Evolutionary conservation across 805 yeast species (phyloP), one percentile per base, ranked within the genome.

Genomic region (Maudiozyma pseudohumilis): DNA sequence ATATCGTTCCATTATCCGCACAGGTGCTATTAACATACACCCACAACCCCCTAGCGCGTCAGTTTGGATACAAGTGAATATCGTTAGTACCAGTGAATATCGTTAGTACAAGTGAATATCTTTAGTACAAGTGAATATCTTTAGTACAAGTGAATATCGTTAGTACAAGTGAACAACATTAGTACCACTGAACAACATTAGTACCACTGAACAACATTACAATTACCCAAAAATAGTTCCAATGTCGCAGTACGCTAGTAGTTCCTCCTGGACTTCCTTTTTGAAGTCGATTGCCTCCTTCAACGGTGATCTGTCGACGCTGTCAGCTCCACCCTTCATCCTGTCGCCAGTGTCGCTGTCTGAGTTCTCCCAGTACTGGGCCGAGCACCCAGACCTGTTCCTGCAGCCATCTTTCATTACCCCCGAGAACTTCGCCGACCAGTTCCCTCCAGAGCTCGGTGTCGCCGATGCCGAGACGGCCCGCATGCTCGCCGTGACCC

Each of bases 291-390:
- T 89, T 49, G 94, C 96, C 23, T 77, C 94, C 5, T 92, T 85
- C 63, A 88, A 88, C 50, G 96, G 96, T 29, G 98, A 92, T 58
- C 67, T 92, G 45, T 85, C 96, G 13, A 79, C 95, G 3, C 68
- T 92, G 55, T 88, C 98, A 3, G 98, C 98, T 5, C 98, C 98
- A 13, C 96, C 98, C 4, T 92, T 92, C 64, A 92, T 92, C 47
- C 69, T 92, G 47, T 84, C 96, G 5, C 87, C 96, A 19, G 80
- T 84, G 9, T 88, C 96, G 2, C 69, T 86, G 50, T 76, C 77
- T 23, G 98, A 92, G 65, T 92, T 84, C 63, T 83, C 96, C 15
- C 89, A 85, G 59, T 92, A 85, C 64, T 92, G 98, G 96, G 85
- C 87, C 34, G 95, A 88, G 56, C 89, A 85, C 55, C 87, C 88